Percentiles rank a stretch among this genome's conserved stretches.
These are phyloP conservation scores for Lactifluus pinguis DNA, from an alignment of 768 basidiomycete species.

Conservation along the genomic window DNA sequence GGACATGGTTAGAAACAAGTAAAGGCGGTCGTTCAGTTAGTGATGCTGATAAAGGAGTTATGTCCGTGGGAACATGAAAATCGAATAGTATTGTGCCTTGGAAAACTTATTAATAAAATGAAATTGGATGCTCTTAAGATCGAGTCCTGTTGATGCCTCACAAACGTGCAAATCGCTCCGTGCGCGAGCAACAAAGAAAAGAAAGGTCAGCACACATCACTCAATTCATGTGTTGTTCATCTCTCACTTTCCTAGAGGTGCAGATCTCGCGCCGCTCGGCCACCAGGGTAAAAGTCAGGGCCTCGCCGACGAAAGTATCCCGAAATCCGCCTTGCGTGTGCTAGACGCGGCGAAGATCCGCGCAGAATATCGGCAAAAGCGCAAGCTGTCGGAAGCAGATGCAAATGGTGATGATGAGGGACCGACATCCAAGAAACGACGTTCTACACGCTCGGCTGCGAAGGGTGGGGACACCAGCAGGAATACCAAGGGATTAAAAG, in stretches of 20 bases:
- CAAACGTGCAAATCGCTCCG: constrained; percentile 29
- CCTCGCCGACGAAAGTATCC: constrained; percentile 47
- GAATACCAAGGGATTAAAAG: not conserved
- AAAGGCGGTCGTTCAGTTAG: too few relatives aligned
- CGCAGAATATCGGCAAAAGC: constrained; percentile 37
- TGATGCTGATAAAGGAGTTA: too few relatives aligned
- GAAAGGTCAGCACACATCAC: constrained; percentile 22
- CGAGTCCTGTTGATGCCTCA: constrained; percentile 24
- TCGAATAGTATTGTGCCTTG: too few relatives aligned
- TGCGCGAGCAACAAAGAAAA: constrained; percentile 24
- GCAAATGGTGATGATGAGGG: constrained; percentile 19
- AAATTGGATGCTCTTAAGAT: too few relatives aligned
- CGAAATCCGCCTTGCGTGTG: constrained; percentile 59
- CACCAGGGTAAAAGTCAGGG: not conserved
- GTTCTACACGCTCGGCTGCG: constrained; percentile 21
- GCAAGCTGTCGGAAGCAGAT: constrained; percentile 29
- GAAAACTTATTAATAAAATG: too few relatives aligned
- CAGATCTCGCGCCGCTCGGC: constrained; percentile 20
- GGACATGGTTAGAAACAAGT: too few relatives aligned
- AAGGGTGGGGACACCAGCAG: constrained; percentile 19
- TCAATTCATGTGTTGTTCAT: not conserved
- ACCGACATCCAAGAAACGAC: constrained; percentile 21
- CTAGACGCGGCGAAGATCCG: constrained; percentile 54
- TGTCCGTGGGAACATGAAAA: too few relatives aligned
- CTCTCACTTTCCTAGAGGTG: constrained; percentile 17